phyloP scores from a whole-genome alignment of 2,329 filamentous ascomycete genomes.

The Alternaria burnsii region DNA sequence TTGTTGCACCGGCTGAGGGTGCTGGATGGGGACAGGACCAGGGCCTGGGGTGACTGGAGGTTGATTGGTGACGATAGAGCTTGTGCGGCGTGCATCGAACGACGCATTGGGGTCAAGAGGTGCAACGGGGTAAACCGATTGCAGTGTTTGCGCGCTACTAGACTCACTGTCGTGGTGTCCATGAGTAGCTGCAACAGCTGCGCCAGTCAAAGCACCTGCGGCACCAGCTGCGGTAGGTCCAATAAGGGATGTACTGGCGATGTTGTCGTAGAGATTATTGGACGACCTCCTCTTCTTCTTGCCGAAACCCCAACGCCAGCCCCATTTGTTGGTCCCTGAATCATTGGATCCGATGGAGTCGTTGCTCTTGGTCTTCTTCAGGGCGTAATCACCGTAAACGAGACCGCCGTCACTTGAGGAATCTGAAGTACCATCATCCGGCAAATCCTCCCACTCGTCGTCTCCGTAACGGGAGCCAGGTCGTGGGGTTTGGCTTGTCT shows the following conservation, averaged over 20 bases:
- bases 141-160: constrained; percentile 62
- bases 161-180: constrained; percentile 58
- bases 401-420: constrained; percentile 64
- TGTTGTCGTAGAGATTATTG: constrained; percentile 47
- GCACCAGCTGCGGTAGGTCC: constrained; percentile 53
- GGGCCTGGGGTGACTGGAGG: constrained; percentile 44
- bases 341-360: constrained; percentile 64
- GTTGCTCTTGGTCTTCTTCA: constrained; percentile 54
- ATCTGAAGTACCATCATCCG: constrained; percentile 50
- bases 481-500: constrained; percentile 31
- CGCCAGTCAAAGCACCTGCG: constrained; percentile 44
- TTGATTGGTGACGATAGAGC: constrained; percentile 56
- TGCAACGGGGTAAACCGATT: constrained; percentile 72
- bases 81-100: constrained; percentile 66
- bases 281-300: constrained; percentile 53
- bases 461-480: constrained; percentile 52
- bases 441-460: constrained; percentile 57
- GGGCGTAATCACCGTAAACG: constrained; percentile 65
- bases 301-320: constrained; percentile 67
- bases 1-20: constrained; percentile 80
- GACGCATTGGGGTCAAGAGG: constrained; percentile 68
- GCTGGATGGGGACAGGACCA: constrained; percentile 75
- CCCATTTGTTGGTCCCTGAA: constrained; percentile 65
- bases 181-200: constrained; percentile 59
- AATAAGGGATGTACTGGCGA: constrained; percentile 48